Percentiles rank a stretch among this genome's conserved stretches.
phyloP scores from a whole-genome alignment of 768 basidiomycete species.

The Crepidotus variabilis region DNA sequence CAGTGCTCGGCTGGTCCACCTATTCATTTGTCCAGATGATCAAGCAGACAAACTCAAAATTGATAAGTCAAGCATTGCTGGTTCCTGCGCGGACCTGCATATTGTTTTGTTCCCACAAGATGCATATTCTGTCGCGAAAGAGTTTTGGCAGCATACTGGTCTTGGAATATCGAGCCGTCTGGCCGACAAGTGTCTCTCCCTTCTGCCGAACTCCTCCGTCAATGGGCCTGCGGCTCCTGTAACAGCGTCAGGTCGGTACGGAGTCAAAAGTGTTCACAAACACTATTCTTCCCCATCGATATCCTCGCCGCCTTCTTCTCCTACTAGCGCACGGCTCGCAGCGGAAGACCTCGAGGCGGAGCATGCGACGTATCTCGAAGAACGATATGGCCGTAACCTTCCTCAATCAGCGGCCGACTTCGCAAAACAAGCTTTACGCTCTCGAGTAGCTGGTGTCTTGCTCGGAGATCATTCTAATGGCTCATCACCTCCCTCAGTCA shows the following conservation, averaged over 20 bases:
- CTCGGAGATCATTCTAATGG: conserved; percentile 49
- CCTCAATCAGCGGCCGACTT: conserved; percentile 65
- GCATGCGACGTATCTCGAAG: conserved; percentile 78
- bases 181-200: conserved; percentile 76
- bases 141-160: conserved; percentile 97
- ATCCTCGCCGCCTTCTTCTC: conserved; percentile 5
- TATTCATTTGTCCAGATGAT: conserved; percentile 65
- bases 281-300: conserved; percentile 47
- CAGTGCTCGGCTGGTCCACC: conserved; percentile 59
- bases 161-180: conserved; percentile 85
- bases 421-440: conserved; percentile 86
- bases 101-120: conserved; percentile 74
- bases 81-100: conserved; percentile 59
- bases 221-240: conserved; percentile 18
- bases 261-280: conserved; percentile 46
- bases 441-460: conserved; percentile 85
- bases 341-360: conserved; percentile 57
- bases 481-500: conserved; percentile 25
- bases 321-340: conserved; percentile 3
- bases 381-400: conserved; percentile 91
- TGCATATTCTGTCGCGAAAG: conserved; percentile 64
- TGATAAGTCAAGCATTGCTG: conserved; percentile 19
- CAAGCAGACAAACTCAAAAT: conserved; percentile 25
- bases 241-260: conserved; percentile 26
- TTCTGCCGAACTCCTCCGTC: conserved; percentile 50